Evolutionary conservation across 2,329 filamentous ascomycete species (phyloP), one percentile per base, ranked within the genome.

Genomic region (Nigrospora oryzae): DNA sequence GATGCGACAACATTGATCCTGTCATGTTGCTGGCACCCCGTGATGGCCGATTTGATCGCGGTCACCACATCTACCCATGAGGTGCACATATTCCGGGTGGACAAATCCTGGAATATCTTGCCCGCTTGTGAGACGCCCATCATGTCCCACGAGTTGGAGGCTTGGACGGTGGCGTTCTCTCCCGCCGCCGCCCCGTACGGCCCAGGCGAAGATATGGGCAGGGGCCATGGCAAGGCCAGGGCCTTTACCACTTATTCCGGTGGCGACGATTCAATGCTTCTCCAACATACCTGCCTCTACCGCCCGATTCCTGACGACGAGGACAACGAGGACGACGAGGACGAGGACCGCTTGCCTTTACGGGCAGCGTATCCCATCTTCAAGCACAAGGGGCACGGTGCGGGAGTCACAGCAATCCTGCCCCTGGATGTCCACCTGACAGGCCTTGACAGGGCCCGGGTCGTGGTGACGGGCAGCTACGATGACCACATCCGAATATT

Each of bases 351-450:
- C 23, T 5, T 10, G 23, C 7, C 23, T 10, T 28, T 28, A 28
- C 42, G 50, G 23, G 38, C 42, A 1, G 49, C 54, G 1, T 62
- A 56, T 46, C 47, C 57, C 7, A 48, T 58, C 2, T 47, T 63
- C 8, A 50, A 49, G 13, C 53, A 67, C 28, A 81, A 72, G 49
- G 73, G 75, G 14, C 89, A 95, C 56, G 71, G 72, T n/a, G 89
- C 89, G 2, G 91, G 93, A 11, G 86, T 97, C 1, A 95, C 90
- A 0, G 81, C 88, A 2, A 93, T 97, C 44, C 64, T 96, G 3
- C 87, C 89, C 0, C 66, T 95, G 3, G 58, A 72, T 1, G 57
- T 95, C 3, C 23, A 28, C 23, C 23, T 28, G 10, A 6, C 23
- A 28, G 23, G 23, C 23, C 23, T 28, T 10, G 7, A 28, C 23